Evolutionary conservation across 2,329 filamentous ascomycete genomes (phyloP), one percentile per base, ranked within the genome.

Genomic region (Orbilia oligospora): DNA sequence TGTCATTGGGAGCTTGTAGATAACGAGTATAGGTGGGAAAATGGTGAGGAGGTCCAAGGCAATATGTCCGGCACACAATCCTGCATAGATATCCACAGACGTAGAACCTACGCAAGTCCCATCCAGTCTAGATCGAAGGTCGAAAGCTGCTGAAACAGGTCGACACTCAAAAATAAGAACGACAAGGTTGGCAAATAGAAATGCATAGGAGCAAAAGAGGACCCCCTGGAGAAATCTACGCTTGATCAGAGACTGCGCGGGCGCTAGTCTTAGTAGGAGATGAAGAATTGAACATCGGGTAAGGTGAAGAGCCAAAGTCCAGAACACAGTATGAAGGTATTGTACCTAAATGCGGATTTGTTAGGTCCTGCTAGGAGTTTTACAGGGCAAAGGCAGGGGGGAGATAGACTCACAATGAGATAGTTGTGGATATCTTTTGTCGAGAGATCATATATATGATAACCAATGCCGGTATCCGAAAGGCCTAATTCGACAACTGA

Each of bases 241-340:
- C 18, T 79, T 71, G 5, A 63, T 30, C 3, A 55, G 33, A 6
- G 76, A 75, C 24, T 73, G 71, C 9, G 69, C 56, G 2, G 76
- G 69, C 12, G 76, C 64, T 3, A 79, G 70, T 24, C 76, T 46
- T 1, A 79, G 70, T 4, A 79, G 76, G 20, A 79, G 76, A 24
- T 79, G 76, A 4, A 79, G 56, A 6, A 79, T 75, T 4, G 76
- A 79, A 18, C 69, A 75, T 27, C 76, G 55, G 20, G 76, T 79
- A 14, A 79, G 71, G 20, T 79, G 76, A 14, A 79, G 65, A 0
- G 76, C 76, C n/a, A 79, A 6, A 3, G 71, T 75, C 76, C 76
- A 79, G 18, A 73, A 75, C 6, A 79, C 65, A 4, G 76, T 79
- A 63, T 79, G 76, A 20, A 79, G 58, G 46, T 73, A 79, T 71